Evolutionary conservation across 2,329 filamentous ascomycete species (phyloP).

Genomic region (Colletotrichum paranaense): DNA sequence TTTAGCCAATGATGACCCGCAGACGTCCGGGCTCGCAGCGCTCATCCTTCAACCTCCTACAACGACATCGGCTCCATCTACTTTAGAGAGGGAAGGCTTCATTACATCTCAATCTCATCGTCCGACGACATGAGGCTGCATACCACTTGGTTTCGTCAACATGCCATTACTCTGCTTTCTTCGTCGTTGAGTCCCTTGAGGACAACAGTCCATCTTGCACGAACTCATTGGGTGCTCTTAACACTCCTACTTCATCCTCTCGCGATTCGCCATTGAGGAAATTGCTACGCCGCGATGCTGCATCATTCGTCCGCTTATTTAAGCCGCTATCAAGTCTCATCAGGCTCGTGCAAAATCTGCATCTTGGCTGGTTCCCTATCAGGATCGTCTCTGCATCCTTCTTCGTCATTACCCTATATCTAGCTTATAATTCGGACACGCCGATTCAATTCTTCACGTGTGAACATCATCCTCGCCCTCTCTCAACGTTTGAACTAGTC

Average conservation of each 20-base stretch:
- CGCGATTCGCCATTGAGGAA: not conserved
- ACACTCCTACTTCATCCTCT: too few relatives aligned
- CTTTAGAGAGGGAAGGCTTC: not conserved
- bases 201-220: not conserved
- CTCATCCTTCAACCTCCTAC: not conserved
- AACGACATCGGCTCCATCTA: not conserved
- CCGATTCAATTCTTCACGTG: not conserved
- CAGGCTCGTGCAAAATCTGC: not conserved
- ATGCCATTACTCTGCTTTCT: not conserved
- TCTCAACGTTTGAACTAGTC: not conserved
- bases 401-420: not conserved
- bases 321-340: not conserved
- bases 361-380: not conserved
- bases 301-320: not conserved
- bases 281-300: not conserved
- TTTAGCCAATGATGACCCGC: conserved; percentile 16
- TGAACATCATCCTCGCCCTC: not conserved
- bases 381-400: not conserved
- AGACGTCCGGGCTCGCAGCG: not conserved
- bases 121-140: not conserved
- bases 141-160: not conserved
- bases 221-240: not conserved
- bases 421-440: not conserved
- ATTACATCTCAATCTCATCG: not conserved
- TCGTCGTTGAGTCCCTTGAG: not conserved